Percentiles rank a stretch among this genome's conserved stretches.
These are phyloP conservation scores for Diaporthe sp. DNA, from an alignment of 2,329 filamentous ascomycete species.

Conservation along the genomic window DNA sequence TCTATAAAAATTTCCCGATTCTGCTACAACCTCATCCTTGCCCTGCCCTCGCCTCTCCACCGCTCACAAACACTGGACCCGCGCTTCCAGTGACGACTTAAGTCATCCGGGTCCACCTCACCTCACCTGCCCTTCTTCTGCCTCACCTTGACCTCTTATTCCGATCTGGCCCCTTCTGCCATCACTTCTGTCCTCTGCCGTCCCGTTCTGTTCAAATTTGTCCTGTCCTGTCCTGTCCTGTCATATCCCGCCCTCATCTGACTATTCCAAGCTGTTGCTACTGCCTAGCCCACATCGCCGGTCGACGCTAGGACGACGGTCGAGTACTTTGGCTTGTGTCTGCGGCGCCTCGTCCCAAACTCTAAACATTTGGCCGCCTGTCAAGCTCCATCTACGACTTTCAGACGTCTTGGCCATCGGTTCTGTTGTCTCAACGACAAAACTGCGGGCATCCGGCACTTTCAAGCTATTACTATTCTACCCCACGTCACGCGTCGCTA, in stretches of 20 bases:
- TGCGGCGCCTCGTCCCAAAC: neutral
- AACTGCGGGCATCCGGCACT: too few relatives aligned
- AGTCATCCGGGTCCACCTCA: slow-evolving; percentile 32
- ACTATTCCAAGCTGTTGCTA: neutral
- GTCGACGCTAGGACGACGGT: slow-evolving; percentile 18
- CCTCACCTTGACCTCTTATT: slow-evolving; percentile 24
- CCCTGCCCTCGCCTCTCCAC: slow-evolving; percentile 24
- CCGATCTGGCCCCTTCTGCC: neutral
- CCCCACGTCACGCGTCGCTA: neutral
- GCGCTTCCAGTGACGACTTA: slow-evolving; percentile 32
- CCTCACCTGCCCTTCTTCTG: slow-evolving; percentile 25
- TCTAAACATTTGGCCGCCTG: neutral
- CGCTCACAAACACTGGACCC: slow-evolving; percentile 29
- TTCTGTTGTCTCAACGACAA: neutral
- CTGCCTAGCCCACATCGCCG: slow-evolving; percentile 14
- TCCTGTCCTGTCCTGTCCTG: neutral
- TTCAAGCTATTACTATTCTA: neutral
- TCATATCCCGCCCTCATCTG: neutral
- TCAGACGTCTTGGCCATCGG: neutral
- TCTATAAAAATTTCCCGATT: slow-evolving; percentile 27
- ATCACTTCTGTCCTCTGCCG: neutral
- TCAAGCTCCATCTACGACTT: neutral
- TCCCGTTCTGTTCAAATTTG: neutral
- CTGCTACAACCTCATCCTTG: slow-evolving; percentile 30
- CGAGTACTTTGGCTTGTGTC: neutral